Evolutionary conservation across 2,329 filamentous ascomycete genomes (phyloP).

Genomic region (Nemania abortiva): DNA sequence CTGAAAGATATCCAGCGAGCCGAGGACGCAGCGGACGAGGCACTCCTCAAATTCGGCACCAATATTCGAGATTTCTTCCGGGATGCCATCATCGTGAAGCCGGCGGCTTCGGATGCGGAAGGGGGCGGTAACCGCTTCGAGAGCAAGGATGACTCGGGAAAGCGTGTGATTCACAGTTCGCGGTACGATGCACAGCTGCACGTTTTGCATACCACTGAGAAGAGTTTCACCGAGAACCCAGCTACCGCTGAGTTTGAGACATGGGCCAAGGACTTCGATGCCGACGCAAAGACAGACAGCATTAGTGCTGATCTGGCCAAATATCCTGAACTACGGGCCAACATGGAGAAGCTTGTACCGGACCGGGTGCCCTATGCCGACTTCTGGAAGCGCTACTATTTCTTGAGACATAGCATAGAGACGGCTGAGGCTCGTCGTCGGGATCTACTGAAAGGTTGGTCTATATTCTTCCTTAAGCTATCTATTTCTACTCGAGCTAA

Average conservation of each 20-base stretch:
- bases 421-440: conserved; percentile 89
- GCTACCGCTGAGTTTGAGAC: conserved; percentile 77
- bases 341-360: conserved; percentile 97
- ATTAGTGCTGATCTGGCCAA: conserved; percentile 86
- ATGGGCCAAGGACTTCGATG: conserved; percentile 81
- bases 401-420: conserved; percentile 90
- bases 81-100: conserved; percentile 89
- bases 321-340: conserved; percentile 84
- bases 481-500: conserved; percentile 51
- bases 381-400: conserved; percentile 98
- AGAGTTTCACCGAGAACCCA: conserved; percentile 87
- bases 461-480: conserved; percentile 21
- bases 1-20: conserved; percentile 90
- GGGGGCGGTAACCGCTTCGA: conserved; percentile 84
- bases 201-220: conserved; percentile 87
- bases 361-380: conserved; percentile 87
- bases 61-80: conserved; percentile 91
- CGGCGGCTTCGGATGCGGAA: conserved; percentile 69
- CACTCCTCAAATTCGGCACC: conserved; percentile 88
- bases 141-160: conserved; percentile 89
- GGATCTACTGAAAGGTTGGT: conserved; percentile 89
- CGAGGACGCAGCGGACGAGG: conserved; percentile 96
- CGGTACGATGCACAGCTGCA: conserved; percentile 96
- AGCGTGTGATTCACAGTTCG: conserved; percentile 93
- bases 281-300: conserved; percentile 84